These are phyloP conservation scores for Entomortierella lignicola DNA, from an alignment of 192 early-diverging fungal species.

Conservation along the genomic window DNA sequence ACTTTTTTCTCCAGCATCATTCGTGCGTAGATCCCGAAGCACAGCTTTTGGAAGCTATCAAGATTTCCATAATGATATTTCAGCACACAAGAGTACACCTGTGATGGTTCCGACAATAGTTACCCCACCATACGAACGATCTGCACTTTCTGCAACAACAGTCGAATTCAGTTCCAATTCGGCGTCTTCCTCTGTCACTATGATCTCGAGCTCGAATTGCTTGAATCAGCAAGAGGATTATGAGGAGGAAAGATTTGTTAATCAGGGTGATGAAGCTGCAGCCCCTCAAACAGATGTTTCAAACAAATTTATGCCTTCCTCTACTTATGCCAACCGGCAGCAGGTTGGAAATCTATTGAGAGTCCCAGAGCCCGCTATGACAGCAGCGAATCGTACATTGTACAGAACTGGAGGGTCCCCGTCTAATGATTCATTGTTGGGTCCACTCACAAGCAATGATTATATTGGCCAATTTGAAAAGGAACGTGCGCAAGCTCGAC, in stretches of 20 bases:
- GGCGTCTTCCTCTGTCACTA: slow-evolving; percentile 6
- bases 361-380: background rate
- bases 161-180: slow-evolving; percentile 1
- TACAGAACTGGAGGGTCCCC: background rate
- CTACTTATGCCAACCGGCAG: background rate
- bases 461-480: slow-evolving; percentile 44
- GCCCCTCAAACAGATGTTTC: too few species aligned
- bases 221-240: background rate
- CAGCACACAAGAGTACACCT: slow-evolving; percentile 15
- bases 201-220: slow-evolving; percentile 5
- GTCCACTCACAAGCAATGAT: slow-evolving; percentile 15
- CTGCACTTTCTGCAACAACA: slow-evolving; percentile 14
- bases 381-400: background rate
- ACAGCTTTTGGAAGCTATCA: background rate
- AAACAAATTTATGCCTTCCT: too few species aligned
- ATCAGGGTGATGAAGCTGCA: too few species aligned
- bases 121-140: background rate
- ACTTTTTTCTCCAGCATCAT: slow-evolving; percentile 3
- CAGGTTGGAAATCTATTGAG: background rate
- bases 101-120: slow-evolving; percentile 44
- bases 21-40: slow-evolving; percentile 22
- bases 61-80: background rate
- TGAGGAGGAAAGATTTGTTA: too few species aligned
- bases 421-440: slow-evolving; percentile 15
- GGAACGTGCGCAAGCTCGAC: slow-evolving; percentile 8